A percentile compares a stretch with the other conserved stretches of the same genome.
phyloP scores from a whole-genome alignment of 108 stramenopile species.

The Discostella pseudostelligera region DNA sequence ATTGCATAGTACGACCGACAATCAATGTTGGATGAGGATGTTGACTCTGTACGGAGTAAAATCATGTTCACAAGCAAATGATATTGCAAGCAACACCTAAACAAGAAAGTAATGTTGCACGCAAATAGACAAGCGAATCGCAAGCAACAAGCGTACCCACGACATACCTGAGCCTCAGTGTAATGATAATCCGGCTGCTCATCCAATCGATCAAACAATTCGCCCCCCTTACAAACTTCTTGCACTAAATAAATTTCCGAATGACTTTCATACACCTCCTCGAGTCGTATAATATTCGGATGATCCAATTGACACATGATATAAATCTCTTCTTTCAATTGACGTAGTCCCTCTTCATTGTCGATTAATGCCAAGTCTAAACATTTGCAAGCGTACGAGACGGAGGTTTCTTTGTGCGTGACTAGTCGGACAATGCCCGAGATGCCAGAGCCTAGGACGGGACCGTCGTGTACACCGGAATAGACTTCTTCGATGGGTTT shows the following conservation, averaged over 20 bases:
- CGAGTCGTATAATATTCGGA: slow-evolving; percentile 84
- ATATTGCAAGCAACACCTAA: too few species aligned
- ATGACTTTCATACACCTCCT: slow-evolving; percentile 82
- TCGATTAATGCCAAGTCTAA: slow-evolving; percentile 79
- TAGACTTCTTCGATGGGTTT: slow-evolving; percentile 90
- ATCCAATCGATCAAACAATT: slow-evolving; percentile 92
- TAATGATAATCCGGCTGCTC: slow-evolving; percentile 90
- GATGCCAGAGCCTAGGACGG: slow-evolving; percentile 79
- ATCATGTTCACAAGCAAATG: too few species aligned
- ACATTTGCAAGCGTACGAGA: slow-evolving; percentile 83
- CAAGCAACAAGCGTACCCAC: background rate
- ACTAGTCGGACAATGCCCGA: slow-evolving; percentile 78
- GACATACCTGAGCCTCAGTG: slow-evolving; percentile 70
- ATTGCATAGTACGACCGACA: too few species aligned
- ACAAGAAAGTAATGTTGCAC: too few species aligned
- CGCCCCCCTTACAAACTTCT: slow-evolving; percentile 94
- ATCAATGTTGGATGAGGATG: too few species aligned
- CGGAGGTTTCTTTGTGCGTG: slow-evolving; percentile 66
- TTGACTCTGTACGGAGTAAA: too few species aligned
- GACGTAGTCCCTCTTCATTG: slow-evolving; percentile 66
- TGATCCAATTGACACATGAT: slow-evolving; percentile 92
- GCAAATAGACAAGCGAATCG: too few species aligned
- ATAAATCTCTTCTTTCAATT: slow-evolving; percentile 82
- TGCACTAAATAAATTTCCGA: slow-evolving; percentile 89
- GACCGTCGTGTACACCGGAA: slow-evolving; percentile 81